Percentiles rank a stretch among this genome's conserved stretches.
Conservation (phyloP, 2,329 filamentous ascomycete species). For the Ophiosphaerella herpotricha region DNA sequence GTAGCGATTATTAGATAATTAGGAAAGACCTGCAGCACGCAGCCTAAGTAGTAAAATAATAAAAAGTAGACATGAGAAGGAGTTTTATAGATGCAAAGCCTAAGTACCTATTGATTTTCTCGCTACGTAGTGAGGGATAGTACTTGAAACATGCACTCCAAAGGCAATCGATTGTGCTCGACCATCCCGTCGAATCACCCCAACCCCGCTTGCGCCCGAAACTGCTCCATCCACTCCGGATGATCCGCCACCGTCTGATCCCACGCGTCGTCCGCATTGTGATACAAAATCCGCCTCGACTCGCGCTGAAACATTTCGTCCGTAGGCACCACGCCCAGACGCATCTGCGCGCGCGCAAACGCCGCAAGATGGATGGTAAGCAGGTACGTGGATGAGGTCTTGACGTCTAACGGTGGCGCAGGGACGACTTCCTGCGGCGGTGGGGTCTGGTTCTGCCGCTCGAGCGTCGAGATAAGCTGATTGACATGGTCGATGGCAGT, state of each 20-base stretch:
- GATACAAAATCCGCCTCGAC: constrained; percentile 51
- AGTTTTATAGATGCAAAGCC: too few species aligned
- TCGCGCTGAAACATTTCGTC: constrained; percentile 56
- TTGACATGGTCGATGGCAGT: constrained; percentile 24
- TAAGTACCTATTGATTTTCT: too few species aligned
- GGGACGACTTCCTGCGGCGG: not conserved
- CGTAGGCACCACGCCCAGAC: constrained; percentile 46
- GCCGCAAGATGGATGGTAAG: constrained; percentile 49
- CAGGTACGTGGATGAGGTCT: constrained; percentile 49
- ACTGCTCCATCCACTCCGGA: constrained; percentile 45
- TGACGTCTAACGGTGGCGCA: constrained; percentile 17
- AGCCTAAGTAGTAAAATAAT: too few species aligned
- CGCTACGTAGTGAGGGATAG: too few species aligned
- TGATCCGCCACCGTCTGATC: constrained; percentile 42
- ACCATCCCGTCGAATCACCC: too few species aligned
- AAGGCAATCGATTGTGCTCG: too few species aligned
- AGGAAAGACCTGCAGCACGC: too few species aligned
- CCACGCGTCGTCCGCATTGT: constrained; percentile 52
- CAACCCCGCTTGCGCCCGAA: constrained; percentile 9
- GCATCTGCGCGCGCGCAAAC: constrained; percentile 47
- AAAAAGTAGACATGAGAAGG: too few species aligned
- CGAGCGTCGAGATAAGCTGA: constrained; percentile 19
- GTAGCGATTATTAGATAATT: constrained; percentile 1
- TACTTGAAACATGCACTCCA: too few species aligned
- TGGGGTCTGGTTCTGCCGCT: not conserved